Evolutionary conservation across 148 eudicot genomes (phyloP).

Genomic region (Cornus florida): DNA sequence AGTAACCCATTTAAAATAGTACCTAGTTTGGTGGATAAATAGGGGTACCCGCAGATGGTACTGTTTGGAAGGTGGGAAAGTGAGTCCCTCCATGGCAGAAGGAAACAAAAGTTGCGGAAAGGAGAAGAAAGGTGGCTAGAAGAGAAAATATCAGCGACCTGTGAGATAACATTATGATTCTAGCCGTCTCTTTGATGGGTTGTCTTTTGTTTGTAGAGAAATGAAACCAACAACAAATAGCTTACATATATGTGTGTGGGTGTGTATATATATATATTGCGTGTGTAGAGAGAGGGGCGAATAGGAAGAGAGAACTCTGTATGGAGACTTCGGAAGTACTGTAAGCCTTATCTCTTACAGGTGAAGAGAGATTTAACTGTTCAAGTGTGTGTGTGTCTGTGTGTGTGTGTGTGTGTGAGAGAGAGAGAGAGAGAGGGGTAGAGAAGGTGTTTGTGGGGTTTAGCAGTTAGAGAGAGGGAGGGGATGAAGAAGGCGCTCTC

Average conservation of each 20-base stretch:
- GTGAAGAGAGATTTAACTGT: background rate
- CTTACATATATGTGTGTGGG: no score
- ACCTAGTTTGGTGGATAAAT: background rate
- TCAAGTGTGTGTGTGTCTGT: background rate
- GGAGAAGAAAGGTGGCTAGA: constrained; percentile 1
- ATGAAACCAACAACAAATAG: background rate
- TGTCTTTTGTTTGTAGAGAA: background rate
- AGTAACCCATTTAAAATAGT: background rate
- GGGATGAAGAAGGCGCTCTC: background rate
- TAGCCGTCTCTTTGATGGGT: background rate
- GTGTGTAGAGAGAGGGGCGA: no score
- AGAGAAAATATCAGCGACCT: constrained; percentile 10
- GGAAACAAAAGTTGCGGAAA: background rate
- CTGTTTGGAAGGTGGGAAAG: constrained; percentile 12
- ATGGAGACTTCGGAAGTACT: background rate
- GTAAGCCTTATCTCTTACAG: background rate
- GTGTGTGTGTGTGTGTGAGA: background rate
- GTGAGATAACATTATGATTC: background rate
- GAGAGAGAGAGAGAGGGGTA: background rate
- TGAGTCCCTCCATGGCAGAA: constrained; percentile 9
- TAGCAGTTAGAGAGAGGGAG: background rate
- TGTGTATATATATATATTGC: no score
- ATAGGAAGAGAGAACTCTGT: background rate
- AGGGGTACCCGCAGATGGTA: constrained; percentile 13
- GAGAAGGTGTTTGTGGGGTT: background rate